Percentiles rank a stretch among this genome's conserved stretches.
These are phyloP conservation scores for Penicillium sp. DNA, from an alignment of 2,329 filamentous ascomycete genomes.

Conservation along the genomic window DNA sequence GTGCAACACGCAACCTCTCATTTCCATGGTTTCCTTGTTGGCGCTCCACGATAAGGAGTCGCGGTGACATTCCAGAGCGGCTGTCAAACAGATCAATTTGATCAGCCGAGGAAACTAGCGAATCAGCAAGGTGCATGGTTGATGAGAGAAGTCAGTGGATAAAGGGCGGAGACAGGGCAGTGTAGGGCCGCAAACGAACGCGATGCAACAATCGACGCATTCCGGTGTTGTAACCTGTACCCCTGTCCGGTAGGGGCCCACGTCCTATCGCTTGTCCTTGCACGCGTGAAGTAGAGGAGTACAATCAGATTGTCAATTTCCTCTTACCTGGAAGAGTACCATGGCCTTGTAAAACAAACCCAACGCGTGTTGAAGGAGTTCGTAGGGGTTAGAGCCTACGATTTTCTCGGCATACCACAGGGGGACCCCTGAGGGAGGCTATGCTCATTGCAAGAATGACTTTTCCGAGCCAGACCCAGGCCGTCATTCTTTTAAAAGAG, in stretches of 20 bases:
- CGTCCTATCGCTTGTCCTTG: not conserved
- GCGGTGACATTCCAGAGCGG: constrained; percentile 16
- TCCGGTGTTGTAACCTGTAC: constrained; percentile 10
- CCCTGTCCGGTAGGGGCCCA: constrained; percentile 14
- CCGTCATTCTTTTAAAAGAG: not conserved
- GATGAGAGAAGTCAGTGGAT: not conserved
- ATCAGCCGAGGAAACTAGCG: constrained; percentile 1
- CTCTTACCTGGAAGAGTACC: not conserved
- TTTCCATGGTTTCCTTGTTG: constrained; percentile 18
- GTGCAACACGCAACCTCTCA: constrained; percentile 16
- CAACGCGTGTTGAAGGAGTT: not conserved
- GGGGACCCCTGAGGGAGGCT: not conserved
- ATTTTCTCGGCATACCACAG: not conserved
- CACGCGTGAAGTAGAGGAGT: not conserved
- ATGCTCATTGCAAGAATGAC: not conserved
- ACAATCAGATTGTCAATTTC: not conserved
- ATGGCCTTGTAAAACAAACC: no score
- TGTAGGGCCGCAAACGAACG: constrained; percentile 14
- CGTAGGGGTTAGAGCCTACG: not conserved
- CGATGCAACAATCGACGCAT: constrained; percentile 15
- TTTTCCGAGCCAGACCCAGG: not conserved
- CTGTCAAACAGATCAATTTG: constrained; percentile 12
- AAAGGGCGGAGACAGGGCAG: not conserved
- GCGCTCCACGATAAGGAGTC: constrained; percentile 13
- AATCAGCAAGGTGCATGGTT: not conserved